Evolutionary conservation across 2,329 filamentous ascomycete genomes (phyloP).

Genomic region (Pyricularia sp.): DNA sequence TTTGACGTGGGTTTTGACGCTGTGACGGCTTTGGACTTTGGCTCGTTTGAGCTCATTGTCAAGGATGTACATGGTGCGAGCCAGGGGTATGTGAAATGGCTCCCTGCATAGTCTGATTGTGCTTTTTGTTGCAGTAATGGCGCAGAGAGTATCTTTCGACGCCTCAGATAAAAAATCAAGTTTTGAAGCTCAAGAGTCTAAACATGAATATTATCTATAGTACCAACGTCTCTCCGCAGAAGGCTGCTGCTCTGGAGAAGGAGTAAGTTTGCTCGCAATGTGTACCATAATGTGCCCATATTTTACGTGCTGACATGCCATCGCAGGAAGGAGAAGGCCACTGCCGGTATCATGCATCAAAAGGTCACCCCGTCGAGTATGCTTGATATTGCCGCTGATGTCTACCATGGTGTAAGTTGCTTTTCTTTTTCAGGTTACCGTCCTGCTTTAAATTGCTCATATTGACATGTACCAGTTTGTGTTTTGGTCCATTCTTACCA

Average conservation of each 20-base stretch:
- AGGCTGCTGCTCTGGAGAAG: constrained; percentile 49
- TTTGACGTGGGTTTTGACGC: constrained; percentile 96
- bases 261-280: constrained; percentile 21
- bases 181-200: constrained; percentile 20
- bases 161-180: constrained; percentile 18
- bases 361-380: constrained; percentile 59
- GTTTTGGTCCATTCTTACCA: constrained; percentile 92
- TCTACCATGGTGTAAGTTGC: constrained; percentile 75
- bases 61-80: constrained; percentile 80
- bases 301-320: background rate
- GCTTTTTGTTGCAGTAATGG: constrained; percentile 1
- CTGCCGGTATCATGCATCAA: constrained; percentile 58
- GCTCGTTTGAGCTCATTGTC: constrained; percentile 73
- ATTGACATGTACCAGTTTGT: constrained; percentile 42
- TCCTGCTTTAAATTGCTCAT: constrained; percentile 19
- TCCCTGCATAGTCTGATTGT: constrained; percentile 38
- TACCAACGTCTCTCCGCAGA: constrained; percentile 31
- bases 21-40: constrained; percentile 84
- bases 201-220: constrained; percentile 20
- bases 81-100: constrained; percentile 97
- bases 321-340: constrained; percentile 53
- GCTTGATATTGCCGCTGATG: constrained; percentile 71
- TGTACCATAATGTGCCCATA: background rate
- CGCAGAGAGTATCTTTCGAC: background rate
- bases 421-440: background rate